Base-by-base conservation (phyloP, 495 filamentous ascomycete species). In the Aspergillus homomorphus region DNA sequence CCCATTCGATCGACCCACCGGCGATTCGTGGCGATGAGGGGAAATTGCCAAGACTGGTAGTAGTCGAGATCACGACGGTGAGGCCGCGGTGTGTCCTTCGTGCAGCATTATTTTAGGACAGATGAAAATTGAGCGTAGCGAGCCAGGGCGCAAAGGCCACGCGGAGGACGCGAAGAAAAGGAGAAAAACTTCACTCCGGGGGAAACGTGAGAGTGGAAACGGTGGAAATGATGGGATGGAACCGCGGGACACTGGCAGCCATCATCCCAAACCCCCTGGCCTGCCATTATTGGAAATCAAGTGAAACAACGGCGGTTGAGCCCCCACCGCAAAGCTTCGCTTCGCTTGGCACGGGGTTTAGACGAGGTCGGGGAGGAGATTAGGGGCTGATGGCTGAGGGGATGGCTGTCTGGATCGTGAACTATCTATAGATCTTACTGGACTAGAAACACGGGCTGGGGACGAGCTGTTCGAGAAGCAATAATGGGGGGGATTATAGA, bases 311-410 rank as follows among this genome's bases (percentile, higher is more conserved):
- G 48, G 23, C 48, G 48, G 48, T 8, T 18, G 15, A 2, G 48
- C 24, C 24, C 48, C 48, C 48, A 51, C 48, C 12, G 24, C 48
- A 51, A 51, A 51, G 48, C 48, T 51, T 51, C 48, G 48, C 21
- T 18, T 26, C 23, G 33, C 48, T 51, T 51, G 48, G 48, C 48
- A 16, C 22, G 12, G 46, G 46, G 33, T 5, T 7, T n/a, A n/a
- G n/a, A n/a, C n/a, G n/a, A n/a, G n/a, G n/a, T n/a, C n/a, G n/a
- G 4, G 33, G 7, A 9, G 33, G 2, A 5, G 33, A 12, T 38
- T 6, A 38, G 10, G 33, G 33, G 33, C 4, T 5, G 4, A 38
- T 38, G 33, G 33, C 33, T 7, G 33, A 38, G 7, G 33, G 33
- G 33, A 38, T 38, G 33, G 33, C 33, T 5, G 33, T 38, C 2